Percentiles rank a stretch among this genome's conserved stretches.
These are phyloP conservation scores for Aegilops speltoides DNA, from an alignment of 176 grass and related monocot genomes.

Conservation along the genomic window DNA sequence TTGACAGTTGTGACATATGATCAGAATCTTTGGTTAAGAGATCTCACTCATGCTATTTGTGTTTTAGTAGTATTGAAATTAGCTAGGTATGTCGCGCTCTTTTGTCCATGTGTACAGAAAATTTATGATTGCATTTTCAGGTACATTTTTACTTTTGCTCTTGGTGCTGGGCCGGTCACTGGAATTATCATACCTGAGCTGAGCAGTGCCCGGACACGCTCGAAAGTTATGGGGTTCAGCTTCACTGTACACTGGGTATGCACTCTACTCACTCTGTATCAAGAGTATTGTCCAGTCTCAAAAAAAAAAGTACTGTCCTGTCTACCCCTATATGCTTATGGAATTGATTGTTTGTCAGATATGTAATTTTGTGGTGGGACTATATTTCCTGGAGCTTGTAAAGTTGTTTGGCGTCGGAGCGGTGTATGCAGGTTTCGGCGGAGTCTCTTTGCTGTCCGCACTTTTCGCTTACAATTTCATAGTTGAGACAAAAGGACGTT, in stretches of 20 bases:
- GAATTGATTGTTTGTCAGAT: constrained; percentile 52
- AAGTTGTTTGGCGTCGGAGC: constrained; percentile 78
- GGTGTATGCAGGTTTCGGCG: constrained; percentile 83
- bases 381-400: constrained; percentile 95
- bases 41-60: not conserved
- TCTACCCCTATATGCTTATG: constrained; percentile 4
- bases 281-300: not conserved
- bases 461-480: constrained; percentile 81
- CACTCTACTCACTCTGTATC: not conserved
- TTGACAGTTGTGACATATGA: constrained; percentile 22
- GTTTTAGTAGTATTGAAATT: not conserved
- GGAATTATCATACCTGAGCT: constrained; percentile 96
- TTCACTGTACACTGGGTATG: constrained; percentile 86
- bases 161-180: constrained; percentile 94
- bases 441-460: constrained; percentile 70
- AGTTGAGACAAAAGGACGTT: constrained; percentile 94
- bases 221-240: constrained; percentile 96
- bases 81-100: not conserved
- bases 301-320: no score
- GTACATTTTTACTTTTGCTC: constrained; percentile 90
- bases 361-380: constrained; percentile 87
- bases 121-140: constrained; percentile 48
- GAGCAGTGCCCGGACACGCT: constrained; percentile 71
- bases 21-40: constrained; percentile 22
- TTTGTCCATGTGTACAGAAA: constrained; percentile 6